phyloP scores from a whole-genome alignment of 306 rosid genomes.

The Quercus berberidifolia region DNA sequence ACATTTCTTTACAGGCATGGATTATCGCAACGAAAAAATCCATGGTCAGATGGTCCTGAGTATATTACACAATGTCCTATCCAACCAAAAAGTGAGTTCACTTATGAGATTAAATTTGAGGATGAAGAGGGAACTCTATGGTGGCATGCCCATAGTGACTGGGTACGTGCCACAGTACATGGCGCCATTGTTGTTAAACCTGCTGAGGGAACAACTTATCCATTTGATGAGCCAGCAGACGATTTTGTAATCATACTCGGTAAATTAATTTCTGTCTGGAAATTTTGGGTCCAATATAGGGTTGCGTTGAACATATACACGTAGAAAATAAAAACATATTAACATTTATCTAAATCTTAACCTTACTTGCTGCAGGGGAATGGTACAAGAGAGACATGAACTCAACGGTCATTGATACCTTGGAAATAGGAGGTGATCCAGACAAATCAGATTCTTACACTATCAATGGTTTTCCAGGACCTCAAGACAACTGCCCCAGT shows the following conservation, averaged over 20 bases:
- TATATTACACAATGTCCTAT: constrained; percentile 39
- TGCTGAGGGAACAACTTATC: neutral
- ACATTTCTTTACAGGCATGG: constrained; percentile 25
- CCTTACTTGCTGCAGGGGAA: too few species aligned
- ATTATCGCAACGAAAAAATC: constrained; percentile 33
- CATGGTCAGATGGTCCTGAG: constrained; percentile 43
- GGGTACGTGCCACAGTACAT: constrained; percentile 37
- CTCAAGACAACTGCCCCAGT: too few species aligned
- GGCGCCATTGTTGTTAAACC: constrained; percentile 28
- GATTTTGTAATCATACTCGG: constrained; percentile 18
- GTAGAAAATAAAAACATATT: too few species aligned
- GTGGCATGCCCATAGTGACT: constrained; percentile 51
- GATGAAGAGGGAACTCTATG: constrained; percentile 39
- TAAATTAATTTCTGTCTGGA: neutral
- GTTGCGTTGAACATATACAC: too few species aligned
- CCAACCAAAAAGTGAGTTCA: constrained; percentile 17
- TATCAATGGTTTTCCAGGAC: too few species aligned
- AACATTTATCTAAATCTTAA: too few species aligned
- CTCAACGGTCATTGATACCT: too few species aligned
- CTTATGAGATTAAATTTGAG: constrained; percentile 23
- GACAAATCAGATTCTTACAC: too few species aligned
- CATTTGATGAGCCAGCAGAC: constrained; percentile 21
- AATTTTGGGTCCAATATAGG: too few species aligned
- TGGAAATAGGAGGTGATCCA: too few species aligned
- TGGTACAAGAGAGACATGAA: too few species aligned